These are phyloP conservation scores for Globisporangium heterothallicum DNA, from an alignment of 352 stramenopile genomes.

Conservation along the genomic window DNA sequence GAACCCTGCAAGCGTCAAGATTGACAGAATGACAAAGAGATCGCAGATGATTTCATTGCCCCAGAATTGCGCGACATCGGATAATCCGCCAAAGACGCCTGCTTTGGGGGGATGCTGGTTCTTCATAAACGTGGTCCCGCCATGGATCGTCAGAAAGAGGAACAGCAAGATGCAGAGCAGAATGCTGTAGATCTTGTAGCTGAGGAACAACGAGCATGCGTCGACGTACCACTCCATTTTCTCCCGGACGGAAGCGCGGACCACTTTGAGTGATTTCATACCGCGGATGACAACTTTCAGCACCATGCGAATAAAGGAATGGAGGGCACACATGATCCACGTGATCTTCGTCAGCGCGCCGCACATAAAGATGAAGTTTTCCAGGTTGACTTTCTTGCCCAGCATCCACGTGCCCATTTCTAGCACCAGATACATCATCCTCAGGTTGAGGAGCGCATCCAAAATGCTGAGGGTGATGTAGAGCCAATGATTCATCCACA, in stretches of 20 bases:
- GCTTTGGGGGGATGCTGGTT: conserved; percentile 19
- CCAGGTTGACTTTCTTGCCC: conserved; percentile 33
- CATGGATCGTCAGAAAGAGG: conserved; percentile 28
- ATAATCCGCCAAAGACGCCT: conserved; percentile 31
- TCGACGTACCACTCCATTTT: conserved; percentile 52
- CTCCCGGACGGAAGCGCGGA: conserved; percentile 19
- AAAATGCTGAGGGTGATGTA: conserved; percentile 57
- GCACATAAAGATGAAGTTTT: conserved; percentile 56
- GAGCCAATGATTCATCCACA: conserved; percentile 72
- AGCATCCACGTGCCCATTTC: conserved; percentile 58
- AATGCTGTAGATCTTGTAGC: conserved; percentile 57
- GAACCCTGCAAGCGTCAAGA: conserved; percentile 23
- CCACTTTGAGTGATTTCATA: conserved; percentile 28
- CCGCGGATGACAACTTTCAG: conserved; percentile 27
- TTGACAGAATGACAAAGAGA: conserved; percentile 28
- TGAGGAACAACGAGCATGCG: conserved; percentile 37
- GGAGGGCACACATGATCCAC: conserved; percentile 53
- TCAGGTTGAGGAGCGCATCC: conserved; percentile 36
- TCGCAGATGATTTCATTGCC: conserved; percentile 46
- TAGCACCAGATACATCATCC: conserved; percentile 38
- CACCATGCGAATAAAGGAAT: conserved; percentile 23
- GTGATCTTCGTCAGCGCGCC: conserved; percentile 42
- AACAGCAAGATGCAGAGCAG: conserved; percentile 39
- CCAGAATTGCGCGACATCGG: conserved; percentile 35
- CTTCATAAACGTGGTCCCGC: conserved; percentile 36